A percentile compares a stretch with the other conserved stretches of the same genome.
These are phyloP conservation scores for Aristolochia contorta DNA, from an alignment of 164 flowering plant species.

Conservation along the genomic window DNA sequence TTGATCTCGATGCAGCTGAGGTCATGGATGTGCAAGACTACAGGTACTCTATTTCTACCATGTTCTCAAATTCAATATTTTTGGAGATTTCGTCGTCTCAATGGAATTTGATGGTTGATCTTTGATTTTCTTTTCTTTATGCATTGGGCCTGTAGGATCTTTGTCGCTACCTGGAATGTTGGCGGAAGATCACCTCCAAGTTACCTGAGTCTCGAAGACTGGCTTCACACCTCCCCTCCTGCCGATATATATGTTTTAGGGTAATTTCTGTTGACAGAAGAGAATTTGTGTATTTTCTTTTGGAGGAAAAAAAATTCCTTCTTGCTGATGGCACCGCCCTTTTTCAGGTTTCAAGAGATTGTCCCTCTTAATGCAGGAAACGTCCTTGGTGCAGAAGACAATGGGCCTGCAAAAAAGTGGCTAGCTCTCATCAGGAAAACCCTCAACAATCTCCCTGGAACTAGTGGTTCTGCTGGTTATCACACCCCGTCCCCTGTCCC, in stretches of 20 bases:
- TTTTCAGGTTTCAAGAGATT: constrained; percentile 85
- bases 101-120: background rate
- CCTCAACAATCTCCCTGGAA: constrained; percentile 71
- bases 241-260: constrained; percentile 98
- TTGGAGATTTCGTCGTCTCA: background rate
- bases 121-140: background rate
- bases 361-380: constrained; percentile 97
- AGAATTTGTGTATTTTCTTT: background rate
- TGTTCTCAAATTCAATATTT: background rate
- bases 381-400: constrained; percentile 91
- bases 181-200: constrained; percentile 95
- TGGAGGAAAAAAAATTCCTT: background rate
- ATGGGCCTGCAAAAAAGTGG: constrained; percentile 89
- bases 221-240: constrained; percentile 96
- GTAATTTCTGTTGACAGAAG: constrained; percentile 22
- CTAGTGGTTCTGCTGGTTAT: constrained; percentile 35
- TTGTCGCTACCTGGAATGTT: constrained; percentile 98
- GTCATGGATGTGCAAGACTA: constrained; percentile 70
- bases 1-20: constrained; percentile 57
- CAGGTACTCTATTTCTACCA: constrained; percentile 27
- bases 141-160: constrained; percentile 38
- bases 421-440: constrained; percentile 64
- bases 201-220: constrained; percentile 74
- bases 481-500: constrained; percentile 79
- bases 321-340: constrained; percentile 7